phyloP scores from a whole-genome alignment of 306 rosid species.

The Astragalus membranaceus region DNA sequence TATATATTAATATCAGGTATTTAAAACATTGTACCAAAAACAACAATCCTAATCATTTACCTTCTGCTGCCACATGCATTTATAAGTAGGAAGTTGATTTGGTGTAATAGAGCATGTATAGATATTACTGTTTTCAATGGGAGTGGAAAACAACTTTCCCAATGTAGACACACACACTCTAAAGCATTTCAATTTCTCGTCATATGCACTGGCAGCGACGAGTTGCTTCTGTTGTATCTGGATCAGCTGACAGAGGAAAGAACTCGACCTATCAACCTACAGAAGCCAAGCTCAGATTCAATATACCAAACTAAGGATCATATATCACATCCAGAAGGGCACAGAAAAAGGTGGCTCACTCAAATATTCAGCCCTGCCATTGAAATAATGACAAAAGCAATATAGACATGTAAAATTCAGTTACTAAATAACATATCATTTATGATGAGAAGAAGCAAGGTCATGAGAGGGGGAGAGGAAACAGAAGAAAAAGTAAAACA shows the following conservation, averaged over 20 bases:
- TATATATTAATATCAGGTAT: not conserved
- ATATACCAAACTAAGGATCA: not conserved
- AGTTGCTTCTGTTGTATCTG: conserved; percentile 71
- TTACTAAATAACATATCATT: not conserved
- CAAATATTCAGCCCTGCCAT: not conserved
- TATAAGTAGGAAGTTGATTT: conserved; percentile 42
- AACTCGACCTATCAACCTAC: conserved; percentile 59
- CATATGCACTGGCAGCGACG: conserved; percentile 46
- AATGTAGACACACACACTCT: conserved; percentile 46
- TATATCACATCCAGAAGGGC: not conserved
- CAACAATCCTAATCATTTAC: conserved; percentile 20
- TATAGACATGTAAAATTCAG: not conserved
- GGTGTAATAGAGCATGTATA: conserved; percentile 36
- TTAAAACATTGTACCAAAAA: conserved; percentile 1
- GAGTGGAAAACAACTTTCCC: conserved; percentile 43
- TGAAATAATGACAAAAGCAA: not conserved
- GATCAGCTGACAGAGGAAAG: conserved; percentile 66
- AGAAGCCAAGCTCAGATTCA: conserved; percentile 9
- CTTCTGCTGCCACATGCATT: conserved; percentile 93
- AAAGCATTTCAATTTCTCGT: conserved; percentile 50
- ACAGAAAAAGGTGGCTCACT: not conserved
- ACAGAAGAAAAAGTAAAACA: not conserved
- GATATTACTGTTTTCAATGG: conserved; percentile 20
- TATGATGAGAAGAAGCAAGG: not conserved
- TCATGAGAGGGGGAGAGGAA: not conserved